Base-by-base conservation (phyloP, 306 rosid species). In the Argentina anserina region DNA sequence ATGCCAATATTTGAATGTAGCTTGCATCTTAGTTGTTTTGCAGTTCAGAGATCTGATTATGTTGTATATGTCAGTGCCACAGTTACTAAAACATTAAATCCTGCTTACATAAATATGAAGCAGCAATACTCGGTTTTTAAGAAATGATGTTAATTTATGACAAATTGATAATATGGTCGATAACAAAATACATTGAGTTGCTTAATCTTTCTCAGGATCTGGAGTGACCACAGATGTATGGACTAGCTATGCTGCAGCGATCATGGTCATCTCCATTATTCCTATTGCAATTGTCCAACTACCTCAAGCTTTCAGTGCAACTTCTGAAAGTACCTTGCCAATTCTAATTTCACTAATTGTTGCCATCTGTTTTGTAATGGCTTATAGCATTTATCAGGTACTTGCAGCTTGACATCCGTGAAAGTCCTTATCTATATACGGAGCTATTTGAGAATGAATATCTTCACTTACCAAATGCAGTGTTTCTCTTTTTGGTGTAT, bases 361-460 rank as follows among this genome's bases (percentile, higher is more conserved):
- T 9, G 65, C 65, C 5, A 39, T 63, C 52, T 26, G 47, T 37
- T 64, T 77, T 5, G 68, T 78, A 18, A 41, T 72, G 3, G 49
- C 33, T n/a, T 78, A 72, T 33, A 36, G 81, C 76, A 25, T 65
- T 10, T 72, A 71, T 56, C 77, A 78, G 77, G 81, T 78, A 53
- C 37, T 31, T 36, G 26, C 20, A 26, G 10, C 3, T 52, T 23
- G 23, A 25, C 2, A 25, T 26, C 28, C 9, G 3, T 6, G 28
- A 28, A 26, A 28, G n/a, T 58, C 36, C 36, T 25, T 12, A 28
- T 13, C 14, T 28, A 28, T 25, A n/a, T 4, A 1, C 11, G 63
- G 18, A 26, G 7, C 63, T 26, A 3, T 26, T 4, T 4, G 63
- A 56, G 63, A 12, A 25, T 56, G 36, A 13, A 28, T 26, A 56